Evolutionary conservation across 148 eudicot species (phyloP).

Genomic region (Rhododendron henanense): DNA sequence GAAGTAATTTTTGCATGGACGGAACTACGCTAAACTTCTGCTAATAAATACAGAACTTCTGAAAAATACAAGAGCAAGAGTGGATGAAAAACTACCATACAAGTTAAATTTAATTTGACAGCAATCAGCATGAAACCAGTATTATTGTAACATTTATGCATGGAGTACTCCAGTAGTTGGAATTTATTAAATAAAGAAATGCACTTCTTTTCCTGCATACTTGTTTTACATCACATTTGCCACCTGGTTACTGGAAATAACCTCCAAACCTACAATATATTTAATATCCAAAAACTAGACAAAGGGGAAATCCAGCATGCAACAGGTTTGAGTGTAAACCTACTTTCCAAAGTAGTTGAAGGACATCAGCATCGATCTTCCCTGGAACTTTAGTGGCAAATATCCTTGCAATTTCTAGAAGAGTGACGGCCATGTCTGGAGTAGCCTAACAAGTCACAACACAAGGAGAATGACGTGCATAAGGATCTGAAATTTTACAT

Average conservation of each 20-base stretch:
- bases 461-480: constrained; percentile 5
- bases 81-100: not conserved
- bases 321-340: constrained; percentile 18
- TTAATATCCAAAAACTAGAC: not conserved
- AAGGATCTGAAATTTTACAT: not conserved
- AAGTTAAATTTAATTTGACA: not conserved
- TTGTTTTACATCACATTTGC: not conserved
- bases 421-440: constrained; percentile 98
- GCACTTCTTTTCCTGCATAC: not conserved
- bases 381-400: constrained; percentile 99
- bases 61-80: not conserved
- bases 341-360: constrained; percentile 97
- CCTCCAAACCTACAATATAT: not conserved
- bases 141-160: not conserved
- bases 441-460: constrained; percentile 59
- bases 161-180: not conserved
- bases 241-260: not conserved
- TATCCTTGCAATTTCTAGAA: constrained; percentile 91
- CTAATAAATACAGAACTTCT: not conserved
- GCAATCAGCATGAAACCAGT: not conserved
- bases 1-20: not conserved
- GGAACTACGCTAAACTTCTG: not conserved
- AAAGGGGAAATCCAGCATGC: not conserved
- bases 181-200: not conserved
- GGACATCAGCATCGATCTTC: constrained; percentile 97